Conservation (phyloP, 108 stramenopile genomes). For the Discostella pseudostelligera region DNA sequence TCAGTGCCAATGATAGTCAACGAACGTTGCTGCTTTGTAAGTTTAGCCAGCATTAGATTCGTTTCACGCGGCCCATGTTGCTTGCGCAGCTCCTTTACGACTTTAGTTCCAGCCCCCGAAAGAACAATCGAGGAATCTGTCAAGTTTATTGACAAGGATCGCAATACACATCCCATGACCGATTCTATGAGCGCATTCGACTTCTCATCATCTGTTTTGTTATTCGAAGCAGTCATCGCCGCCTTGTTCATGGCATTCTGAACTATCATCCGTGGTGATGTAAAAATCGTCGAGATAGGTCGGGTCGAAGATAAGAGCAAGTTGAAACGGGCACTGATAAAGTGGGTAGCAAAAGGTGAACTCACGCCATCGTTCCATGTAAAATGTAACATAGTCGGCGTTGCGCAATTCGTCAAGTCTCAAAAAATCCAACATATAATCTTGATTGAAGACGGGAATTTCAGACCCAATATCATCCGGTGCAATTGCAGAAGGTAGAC, state of each 20-base stretch:
- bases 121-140: constrained; percentile 32
- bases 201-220: constrained; percentile 30
- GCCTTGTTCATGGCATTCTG: neutral
- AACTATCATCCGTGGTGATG: neutral
- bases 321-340: too few species aligned
- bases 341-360: constrained; percentile 14
- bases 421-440: constrained; percentile 19
- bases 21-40: constrained; percentile 17
- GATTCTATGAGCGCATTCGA: constrained; percentile 21
- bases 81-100: constrained; percentile 23
- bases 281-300: too few species aligned
- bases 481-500: constrained; percentile 17
- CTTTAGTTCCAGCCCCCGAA: constrained; percentile 35
- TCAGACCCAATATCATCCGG: constrained; percentile 18
- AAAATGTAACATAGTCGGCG: constrained; percentile 32
- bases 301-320: too few species aligned
- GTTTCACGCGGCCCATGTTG: constrained; percentile 19
- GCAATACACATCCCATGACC: constrained; percentile 7
- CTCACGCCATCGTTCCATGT: constrained; percentile 40
- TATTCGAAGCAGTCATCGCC: neutral
- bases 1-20: constrained; percentile 31
- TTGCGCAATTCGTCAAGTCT: constrained; percentile 24
- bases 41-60: constrained; percentile 35
- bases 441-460: constrained; percentile 36
- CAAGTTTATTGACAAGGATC: constrained; percentile 19